Conservation (phyloP, 2,329 filamentous ascomycete species). For the Hymenotorrendiella dingleyae region DNA sequence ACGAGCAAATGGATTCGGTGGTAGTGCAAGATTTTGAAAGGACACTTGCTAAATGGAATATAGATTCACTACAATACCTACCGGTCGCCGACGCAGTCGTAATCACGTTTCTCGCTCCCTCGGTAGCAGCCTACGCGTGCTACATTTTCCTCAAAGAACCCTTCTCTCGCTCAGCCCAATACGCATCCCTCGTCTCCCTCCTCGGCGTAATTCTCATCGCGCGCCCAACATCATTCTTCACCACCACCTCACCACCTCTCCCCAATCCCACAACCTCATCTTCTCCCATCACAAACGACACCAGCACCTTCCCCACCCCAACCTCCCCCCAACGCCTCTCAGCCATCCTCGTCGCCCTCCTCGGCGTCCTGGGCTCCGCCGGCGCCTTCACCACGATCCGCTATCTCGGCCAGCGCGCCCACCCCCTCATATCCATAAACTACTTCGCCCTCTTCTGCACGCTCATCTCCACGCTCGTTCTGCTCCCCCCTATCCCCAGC, state of each 20-base stretch:
- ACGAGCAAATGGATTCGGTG: neutral
- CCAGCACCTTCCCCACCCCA: slow-evolving; percentile 31
- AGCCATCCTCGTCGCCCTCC: slow-evolving; percentile 64
- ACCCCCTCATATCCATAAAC: slow-evolving; percentile 79
- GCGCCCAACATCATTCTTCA: slow-evolving; percentile 40
- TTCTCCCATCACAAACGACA: slow-evolving; percentile 3
- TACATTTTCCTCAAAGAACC: slow-evolving; percentile 69
- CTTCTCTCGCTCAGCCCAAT: slow-evolving; percentile 70
- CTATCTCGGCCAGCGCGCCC: slow-evolving; percentile 74
- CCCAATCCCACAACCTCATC: neutral
- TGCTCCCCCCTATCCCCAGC: slow-evolving; percentile 42
- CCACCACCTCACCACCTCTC: slow-evolving; percentile 8
- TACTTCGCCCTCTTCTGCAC: slow-evolving; percentile 72
- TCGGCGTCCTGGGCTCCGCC: slow-evolving; percentile 73
- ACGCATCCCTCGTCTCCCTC: slow-evolving; percentile 70
- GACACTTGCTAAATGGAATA: too few species aligned
- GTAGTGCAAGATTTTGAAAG: too few species aligned
- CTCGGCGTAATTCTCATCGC: slow-evolving; percentile 80
- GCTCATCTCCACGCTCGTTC: slow-evolving; percentile 56
- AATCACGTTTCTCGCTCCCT: slow-evolving; percentile 79
- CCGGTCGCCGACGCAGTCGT: slow-evolving; percentile 84
- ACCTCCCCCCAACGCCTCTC: slow-evolving; percentile 38
- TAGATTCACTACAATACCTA: slow-evolving; percentile 66
- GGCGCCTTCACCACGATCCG: slow-evolving; percentile 71
- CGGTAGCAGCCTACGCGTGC: slow-evolving; percentile 73